phyloP scores from a whole-genome alignment of 306 rosid species.

The Styphnolobium japonicum region DNA sequence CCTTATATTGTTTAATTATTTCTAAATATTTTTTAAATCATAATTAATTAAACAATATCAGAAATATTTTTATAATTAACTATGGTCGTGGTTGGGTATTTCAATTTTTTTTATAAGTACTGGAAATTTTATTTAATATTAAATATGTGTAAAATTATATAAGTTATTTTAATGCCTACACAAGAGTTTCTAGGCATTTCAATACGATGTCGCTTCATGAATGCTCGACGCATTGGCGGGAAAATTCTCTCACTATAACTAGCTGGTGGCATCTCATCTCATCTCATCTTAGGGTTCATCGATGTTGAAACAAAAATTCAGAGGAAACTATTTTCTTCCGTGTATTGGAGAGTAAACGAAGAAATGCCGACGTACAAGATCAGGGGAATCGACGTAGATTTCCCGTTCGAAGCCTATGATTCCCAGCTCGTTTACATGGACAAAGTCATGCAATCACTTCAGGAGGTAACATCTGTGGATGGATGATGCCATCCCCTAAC shows the following conservation, averaged over 20 bases:
- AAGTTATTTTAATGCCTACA: too few species aligned
- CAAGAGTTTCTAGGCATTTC: too few species aligned
- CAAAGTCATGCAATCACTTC: conserved; percentile 86
- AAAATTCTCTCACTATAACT: conserved; percentile 2
- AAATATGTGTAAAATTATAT: too few species aligned
- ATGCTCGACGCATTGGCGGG: conserved; percentile 44
- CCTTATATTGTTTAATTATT: too few species aligned
- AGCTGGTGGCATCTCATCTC: background rate
- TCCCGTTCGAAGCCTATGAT: conserved; percentile 88
- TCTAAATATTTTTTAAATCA: too few species aligned
- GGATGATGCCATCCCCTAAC: background rate
- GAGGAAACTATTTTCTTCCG: background rate
- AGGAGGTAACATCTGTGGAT: conserved; percentile 51
- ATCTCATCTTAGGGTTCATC: conserved; percentile 47
- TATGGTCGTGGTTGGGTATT: too few species aligned
- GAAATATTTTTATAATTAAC: too few species aligned
- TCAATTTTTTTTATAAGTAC: too few species aligned
- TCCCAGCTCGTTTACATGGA: conserved; percentile 95
- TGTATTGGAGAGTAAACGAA: background rate
- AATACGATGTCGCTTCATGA: background rate
- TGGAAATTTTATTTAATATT: too few species aligned
- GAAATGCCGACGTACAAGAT: conserved; percentile 78
- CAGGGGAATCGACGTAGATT: conserved; percentile 80
- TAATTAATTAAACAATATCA: too few species aligned
- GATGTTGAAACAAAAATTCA: background rate